These are phyloP conservation scores for Fusarium torreyae DNA, from an alignment of 2,329 filamentous ascomycete genomes.

Conservation along the genomic window DNA sequence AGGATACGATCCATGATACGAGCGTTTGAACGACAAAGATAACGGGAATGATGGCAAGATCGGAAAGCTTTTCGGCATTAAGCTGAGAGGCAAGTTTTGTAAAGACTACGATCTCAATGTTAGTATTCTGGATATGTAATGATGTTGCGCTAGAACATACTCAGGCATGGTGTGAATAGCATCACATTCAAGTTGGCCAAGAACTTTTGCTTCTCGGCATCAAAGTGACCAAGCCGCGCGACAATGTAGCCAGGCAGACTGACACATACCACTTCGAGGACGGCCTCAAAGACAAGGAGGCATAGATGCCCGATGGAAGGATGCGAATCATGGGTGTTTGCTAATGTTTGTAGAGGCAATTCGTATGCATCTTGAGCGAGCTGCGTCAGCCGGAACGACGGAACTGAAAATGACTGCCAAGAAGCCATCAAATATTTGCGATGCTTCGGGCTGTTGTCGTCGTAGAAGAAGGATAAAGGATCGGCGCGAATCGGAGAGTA, in stretches of 20 bases:
- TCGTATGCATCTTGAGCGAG: constrained; percentile 59
- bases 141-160: constrained; percentile 62
- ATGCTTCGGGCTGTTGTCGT: constrained; percentile 17
- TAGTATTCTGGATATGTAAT: constrained; percentile 37
- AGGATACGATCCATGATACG: constrained; percentile 86
- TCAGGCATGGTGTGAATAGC: constrained; percentile 96
- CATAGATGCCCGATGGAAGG: constrained; percentile 78
- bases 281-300: constrained; percentile 92
- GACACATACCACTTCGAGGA: constrained; percentile 95
- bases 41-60: constrained; percentile 93
- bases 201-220: constrained; percentile 96
- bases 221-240: constrained; percentile 91
- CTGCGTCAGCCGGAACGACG: constrained; percentile 62
- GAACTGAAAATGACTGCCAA: constrained; percentile 57
- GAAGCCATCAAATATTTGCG: constrained; percentile 55
- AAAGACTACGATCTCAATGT: constrained; percentile 75
- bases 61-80: constrained; percentile 88
- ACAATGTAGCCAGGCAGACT: constrained; percentile 95
- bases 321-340: constrained; percentile 67
- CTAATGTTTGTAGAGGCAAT: constrained; percentile 59
- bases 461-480: constrained; percentile 12
- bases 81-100: constrained; percentile 96
- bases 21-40: constrained; percentile 92
- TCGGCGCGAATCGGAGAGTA: constrained; percentile 31
- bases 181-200: constrained; percentile 96